Base-by-base conservation (phyloP, 257 asterid genomes). In the Solanum ossicruentum region DNA sequence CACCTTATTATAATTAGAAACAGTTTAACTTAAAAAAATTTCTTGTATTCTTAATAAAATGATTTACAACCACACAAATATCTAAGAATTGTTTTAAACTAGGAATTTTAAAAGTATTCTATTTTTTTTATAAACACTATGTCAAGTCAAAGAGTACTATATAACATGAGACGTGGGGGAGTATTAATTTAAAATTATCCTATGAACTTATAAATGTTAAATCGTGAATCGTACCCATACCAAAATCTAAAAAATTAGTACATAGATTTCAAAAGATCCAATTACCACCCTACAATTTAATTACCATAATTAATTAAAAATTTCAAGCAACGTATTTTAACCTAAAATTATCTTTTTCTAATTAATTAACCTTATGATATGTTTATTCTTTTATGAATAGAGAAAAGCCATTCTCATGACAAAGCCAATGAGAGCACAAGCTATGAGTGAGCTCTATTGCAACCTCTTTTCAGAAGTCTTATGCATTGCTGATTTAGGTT, bases 371-470 rank as follows among this genome's bases (percentile, higher is more conserved):
- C 36, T 32, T 2, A 32, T 32, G 23, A 23, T 80, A 8, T 13
- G 0, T 13, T 54, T 54, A 12, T 3, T 13, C 21, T 12, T 9
- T 26, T 4, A 41, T 47, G 58, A 58, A 82, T 87, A 91, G 92
- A 32, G 89, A 86, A 85, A 90, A 82, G 92, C 85, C 81, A 90
- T 91, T 49, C 87, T 83, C 39, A 87, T 86, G 92, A 89, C 91
- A 17, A 87, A 81, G 86, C 82, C 86, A 32, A 85, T 91, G 66
- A 71, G 21, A 28, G 93, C 88, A 49, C 91, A 88, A 61, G 92
- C 94, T 39, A 88, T 91, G 23, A 71, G 71, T 32, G 83, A 87
- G 12, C 45, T 91, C 0, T 85, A 69, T 36, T 4, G 77, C 66
- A 43, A 10, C 18, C 80, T 81, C 21, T 3, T 51, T 47, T 82